Evolutionary conservation across 192 early-diverging fungal species (phyloP).

Genomic region (Piromyces sp.): DNA sequence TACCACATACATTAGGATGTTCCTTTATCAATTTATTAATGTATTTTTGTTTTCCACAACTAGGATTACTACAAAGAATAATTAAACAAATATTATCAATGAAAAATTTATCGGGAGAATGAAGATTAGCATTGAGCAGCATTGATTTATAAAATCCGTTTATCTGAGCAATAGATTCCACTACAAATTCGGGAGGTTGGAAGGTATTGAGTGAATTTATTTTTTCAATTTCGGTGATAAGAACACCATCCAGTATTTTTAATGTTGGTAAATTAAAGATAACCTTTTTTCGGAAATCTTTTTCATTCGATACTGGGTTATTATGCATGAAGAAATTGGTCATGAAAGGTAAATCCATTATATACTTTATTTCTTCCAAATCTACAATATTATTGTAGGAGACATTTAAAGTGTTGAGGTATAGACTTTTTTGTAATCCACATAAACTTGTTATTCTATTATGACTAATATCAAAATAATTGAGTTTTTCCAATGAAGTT

Average conservation of each 20-base stretch:
- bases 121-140: neutral
- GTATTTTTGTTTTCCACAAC: neutral
- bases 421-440: neutral
- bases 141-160: neutral
- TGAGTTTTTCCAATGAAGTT: conserved; percentile 14
- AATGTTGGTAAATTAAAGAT: neutral
- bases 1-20: neutral
- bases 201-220: neutral
- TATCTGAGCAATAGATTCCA: neutral
- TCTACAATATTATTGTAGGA: neutral
- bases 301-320: neutral
- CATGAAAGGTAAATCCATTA: neutral
- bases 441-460: neutral
- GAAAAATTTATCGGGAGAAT: neutral
- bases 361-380: neutral
- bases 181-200: neutral
- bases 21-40: neutral
- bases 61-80: neutral
- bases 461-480: conserved; percentile 11
- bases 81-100: neutral
- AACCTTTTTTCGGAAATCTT: neutral
- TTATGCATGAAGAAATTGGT: neutral
- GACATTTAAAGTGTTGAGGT: neutral
- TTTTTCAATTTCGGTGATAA: neutral
- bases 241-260: neutral